phyloP scores from a whole-genome alignment of 768 basidiomycete genomes.

The Plicaturopsis crispa region DNA sequence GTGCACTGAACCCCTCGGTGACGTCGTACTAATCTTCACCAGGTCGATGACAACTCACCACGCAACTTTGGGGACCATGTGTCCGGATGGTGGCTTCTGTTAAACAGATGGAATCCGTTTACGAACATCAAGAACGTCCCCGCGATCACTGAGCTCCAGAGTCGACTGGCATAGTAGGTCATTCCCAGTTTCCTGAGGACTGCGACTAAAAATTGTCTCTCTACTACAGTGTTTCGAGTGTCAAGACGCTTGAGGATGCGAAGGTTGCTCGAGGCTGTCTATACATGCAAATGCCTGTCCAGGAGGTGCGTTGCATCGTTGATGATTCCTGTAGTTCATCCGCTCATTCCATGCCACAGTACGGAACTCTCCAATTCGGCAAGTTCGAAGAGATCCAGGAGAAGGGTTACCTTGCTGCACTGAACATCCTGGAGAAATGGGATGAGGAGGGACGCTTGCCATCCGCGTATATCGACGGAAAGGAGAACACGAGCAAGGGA shows the following conservation, averaged over 20 bases:
- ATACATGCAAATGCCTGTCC: constrained; percentile 94
- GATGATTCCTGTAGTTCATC: neutral
- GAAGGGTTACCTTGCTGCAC: constrained; percentile 71
- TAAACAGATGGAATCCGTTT: constrained; percentile 93
- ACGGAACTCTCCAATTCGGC: constrained; percentile 83
- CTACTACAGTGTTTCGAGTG: constrained; percentile 77
- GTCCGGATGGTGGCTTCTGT: constrained; percentile 92
- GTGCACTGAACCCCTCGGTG: constrained; percentile 14
- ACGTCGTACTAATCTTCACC: constrained; percentile 4
- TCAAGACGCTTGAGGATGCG: constrained; percentile 92
- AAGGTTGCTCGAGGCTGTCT: constrained; percentile 83
- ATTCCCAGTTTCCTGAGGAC: too few species aligned
- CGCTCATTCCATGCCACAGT: constrained; percentile 34
- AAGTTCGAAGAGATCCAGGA: constrained; percentile 86
- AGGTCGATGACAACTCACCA: constrained; percentile 94
- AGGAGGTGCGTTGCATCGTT: constrained; percentile 50
- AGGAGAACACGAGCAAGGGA: constrained; percentile 32
- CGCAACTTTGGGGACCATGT: constrained; percentile 92
- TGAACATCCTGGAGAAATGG: constrained; percentile 67
- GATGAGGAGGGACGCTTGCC: constrained; percentile 83
- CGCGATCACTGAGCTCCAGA: constrained; percentile 89
- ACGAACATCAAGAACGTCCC: constrained; percentile 71
- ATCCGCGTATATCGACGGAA: constrained; percentile 57
- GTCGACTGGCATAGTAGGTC: constrained; percentile 88
- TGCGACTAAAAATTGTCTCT: too few species aligned